Conservation (phyloP, 2,329 filamentous ascomycete genomes). For the Cladosporium colombiae region DNA sequence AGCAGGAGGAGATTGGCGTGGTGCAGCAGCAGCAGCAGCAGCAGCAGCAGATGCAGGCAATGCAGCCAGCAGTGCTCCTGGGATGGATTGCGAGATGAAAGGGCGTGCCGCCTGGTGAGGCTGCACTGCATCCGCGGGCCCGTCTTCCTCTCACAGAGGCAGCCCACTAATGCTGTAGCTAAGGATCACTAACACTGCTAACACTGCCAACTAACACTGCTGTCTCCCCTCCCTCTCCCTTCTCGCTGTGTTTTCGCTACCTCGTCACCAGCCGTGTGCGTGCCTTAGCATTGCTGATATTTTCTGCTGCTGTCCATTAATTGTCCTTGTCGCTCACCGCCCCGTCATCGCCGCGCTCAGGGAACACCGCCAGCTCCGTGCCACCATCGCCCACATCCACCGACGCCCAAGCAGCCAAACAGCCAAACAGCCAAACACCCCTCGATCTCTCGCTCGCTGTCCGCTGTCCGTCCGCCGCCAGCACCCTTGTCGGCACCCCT, state of each 20-base stretch:
- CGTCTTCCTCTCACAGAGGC: neutral
- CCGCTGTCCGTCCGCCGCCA: neutral
- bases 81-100: conserved; percentile 1
- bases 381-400: neutral
- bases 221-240: neutral
- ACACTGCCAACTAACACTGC: neutral
- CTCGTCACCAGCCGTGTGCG: neutral
- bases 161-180: neutral
- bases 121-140: neutral
- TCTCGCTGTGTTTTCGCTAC: neutral
- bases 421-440: neutral
- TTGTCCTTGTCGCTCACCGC: neutral
- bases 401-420: neutral
- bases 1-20: neutral
- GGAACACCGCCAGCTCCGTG: neutral
- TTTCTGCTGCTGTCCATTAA: neutral
- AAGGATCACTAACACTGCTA: neutral
- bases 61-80: neutral
- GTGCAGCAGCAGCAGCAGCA: neutral
- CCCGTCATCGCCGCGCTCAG: neutral
- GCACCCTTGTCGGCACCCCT: neutral
- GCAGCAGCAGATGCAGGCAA: neutral
- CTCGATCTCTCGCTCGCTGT: neutral
- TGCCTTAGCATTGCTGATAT: neutral
- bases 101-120: neutral